A percentile compares a stretch with the other conserved stretches of the same genome.
Evolutionary conservation across 108 stramenopile genomes (phyloP).

Genomic region (Fragilaria radians): DNA sequence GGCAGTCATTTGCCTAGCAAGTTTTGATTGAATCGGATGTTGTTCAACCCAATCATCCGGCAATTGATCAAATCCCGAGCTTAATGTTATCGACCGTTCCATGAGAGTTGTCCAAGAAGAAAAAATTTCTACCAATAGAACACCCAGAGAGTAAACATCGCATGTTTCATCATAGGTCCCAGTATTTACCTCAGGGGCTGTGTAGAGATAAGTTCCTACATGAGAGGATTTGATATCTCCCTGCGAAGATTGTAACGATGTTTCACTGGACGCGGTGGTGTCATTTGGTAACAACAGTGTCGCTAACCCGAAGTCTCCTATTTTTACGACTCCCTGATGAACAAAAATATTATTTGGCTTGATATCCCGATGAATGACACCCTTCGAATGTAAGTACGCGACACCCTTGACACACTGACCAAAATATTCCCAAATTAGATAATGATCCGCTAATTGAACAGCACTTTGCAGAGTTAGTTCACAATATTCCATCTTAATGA

Average conservation of each 20-base stretch:
- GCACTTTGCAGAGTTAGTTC: constrained; percentile 20
- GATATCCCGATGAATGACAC: constrained; percentile 82
- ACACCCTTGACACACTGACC: constrained; percentile 66
- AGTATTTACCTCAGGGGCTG: constrained; percentile 38
- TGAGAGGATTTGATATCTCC: constrained; percentile 7
- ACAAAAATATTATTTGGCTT: constrained; percentile 87
- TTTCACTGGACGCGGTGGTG: not conserved
- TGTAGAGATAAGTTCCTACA: constrained; percentile 42
- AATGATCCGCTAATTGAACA: not conserved
- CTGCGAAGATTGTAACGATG: not conserved
- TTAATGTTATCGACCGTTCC: constrained; percentile 26
- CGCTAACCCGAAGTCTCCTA: constrained; percentile 92
- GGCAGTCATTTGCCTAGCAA: not conserved
- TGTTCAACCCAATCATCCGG: not conserved
- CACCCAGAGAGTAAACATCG: constrained; percentile 43
- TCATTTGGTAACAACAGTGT: constrained; percentile 27
- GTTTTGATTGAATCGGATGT: not conserved
- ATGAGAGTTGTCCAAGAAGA: constrained; percentile 26
- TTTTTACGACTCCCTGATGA: constrained; percentile 64
- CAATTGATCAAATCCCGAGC: not conserved
- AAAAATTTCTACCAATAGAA: constrained; percentile 38
- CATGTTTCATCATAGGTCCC: constrained; percentile 30
- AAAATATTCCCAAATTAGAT: constrained; percentile 17
- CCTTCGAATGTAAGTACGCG: constrained; percentile 71
- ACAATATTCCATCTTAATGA: constrained; percentile 40